Percentiles rank a stretch among this genome's conserved stretches.
These are phyloP conservation scores for Ophiostoma ulmi DNA, from an alignment of 2,329 filamentous ascomycete species.

Conservation along the genomic window DNA sequence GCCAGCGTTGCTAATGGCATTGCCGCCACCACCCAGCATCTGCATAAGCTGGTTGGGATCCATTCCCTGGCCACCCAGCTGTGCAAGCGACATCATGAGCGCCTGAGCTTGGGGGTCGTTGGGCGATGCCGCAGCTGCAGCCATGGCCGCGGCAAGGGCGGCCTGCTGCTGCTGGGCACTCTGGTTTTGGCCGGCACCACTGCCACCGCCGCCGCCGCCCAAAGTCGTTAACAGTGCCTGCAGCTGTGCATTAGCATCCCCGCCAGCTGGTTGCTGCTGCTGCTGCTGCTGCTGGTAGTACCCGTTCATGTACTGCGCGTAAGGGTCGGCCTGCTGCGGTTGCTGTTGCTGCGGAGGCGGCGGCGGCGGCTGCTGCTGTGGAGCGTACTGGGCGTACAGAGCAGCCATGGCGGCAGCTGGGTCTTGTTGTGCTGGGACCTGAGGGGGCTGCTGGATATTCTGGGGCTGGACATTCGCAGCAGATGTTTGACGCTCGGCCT, in stretches of 20 bases:
- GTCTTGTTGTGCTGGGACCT: conserved; percentile 27
- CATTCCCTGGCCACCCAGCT: conserved; percentile 16
- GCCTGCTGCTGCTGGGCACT: conserved; percentile 27
- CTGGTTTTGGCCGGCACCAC: conserved; percentile 6
- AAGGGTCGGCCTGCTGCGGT: conserved; percentile 29
- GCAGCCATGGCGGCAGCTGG: conserved; percentile 37
- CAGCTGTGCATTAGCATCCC: conserved; percentile 26
- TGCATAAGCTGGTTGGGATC: not conserved
- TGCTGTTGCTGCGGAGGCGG: conserved; percentile 25
- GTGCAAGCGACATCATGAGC: conserved; percentile 24
- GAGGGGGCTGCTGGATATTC: conserved; percentile 22
- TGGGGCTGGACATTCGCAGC: not conserved
- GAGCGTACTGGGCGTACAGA: conserved; percentile 38
- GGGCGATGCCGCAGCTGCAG: conserved; percentile 15
- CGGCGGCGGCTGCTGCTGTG: conserved; percentile 29
- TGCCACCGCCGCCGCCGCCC: conserved; percentile 16
- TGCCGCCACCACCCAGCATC: conserved; percentile 16
- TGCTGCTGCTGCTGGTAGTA: conserved; percentile 29
- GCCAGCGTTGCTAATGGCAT: conserved; percentile 13
- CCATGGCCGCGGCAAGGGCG: conserved; percentile 20
- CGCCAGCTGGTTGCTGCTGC: conserved; percentile 26
- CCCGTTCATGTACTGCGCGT: conserved; percentile 37
- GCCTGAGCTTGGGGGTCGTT: conserved; percentile 16
- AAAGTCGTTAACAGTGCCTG: conserved; percentile 26
- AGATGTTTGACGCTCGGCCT: not conserved